Base-by-base conservation (phyloP, 2,329 filamentous ascomycete species). In the Tolypocladium album region DNA sequence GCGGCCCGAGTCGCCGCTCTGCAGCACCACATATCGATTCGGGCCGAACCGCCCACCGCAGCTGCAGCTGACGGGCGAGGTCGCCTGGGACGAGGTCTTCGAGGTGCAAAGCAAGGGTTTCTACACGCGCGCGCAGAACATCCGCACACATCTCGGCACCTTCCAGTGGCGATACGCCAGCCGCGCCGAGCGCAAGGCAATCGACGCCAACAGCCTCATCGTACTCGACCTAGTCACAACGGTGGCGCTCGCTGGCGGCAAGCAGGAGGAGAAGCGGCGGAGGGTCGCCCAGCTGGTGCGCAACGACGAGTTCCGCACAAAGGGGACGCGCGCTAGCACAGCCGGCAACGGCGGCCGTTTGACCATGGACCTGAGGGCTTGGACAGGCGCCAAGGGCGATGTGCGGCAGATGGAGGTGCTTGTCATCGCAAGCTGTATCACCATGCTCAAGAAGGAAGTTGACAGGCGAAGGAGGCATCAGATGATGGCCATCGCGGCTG, bases 361-460 rank as follows among this genome's bases (percentile, higher is more conserved):
- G 63, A 70, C 75, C 68, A 62, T 80, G 60, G 78, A 80, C 61
- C 62, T 79, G 62, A 56, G 67, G 2, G 68, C 68, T 59, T 76
- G 74, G 71, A 61, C 60, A 31, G 72, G 68, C 9, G 42, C 59
- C 3, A 76, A 75, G 65, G 70, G 66, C 8, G 70, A 72, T 53
- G 64, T 59, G 3, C 65, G 66, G 56, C 70, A 81, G 65, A 69
- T 81, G 61, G 75, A 82, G 65, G 72, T 77, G n/a, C 62, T 86
- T 24, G 75, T 81, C 12, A 76, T 87, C 22, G 77, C 79, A 52
- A 85, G 81, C 20, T 84, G 79, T 61, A 64, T 88, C 60, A 70
- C 79, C 20, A 85, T 88, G 84, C 68, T 88, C 64, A 87, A 88
- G 78, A 83, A 81, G 70, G 86, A 88, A 75, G 73, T 85, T 57